Percentiles rank a stretch among this genome's conserved stretches.
Evolutionary conservation across 202 grass and related monocot species (phyloP).

Genomic region (Brachypodium distachyon): DNA sequence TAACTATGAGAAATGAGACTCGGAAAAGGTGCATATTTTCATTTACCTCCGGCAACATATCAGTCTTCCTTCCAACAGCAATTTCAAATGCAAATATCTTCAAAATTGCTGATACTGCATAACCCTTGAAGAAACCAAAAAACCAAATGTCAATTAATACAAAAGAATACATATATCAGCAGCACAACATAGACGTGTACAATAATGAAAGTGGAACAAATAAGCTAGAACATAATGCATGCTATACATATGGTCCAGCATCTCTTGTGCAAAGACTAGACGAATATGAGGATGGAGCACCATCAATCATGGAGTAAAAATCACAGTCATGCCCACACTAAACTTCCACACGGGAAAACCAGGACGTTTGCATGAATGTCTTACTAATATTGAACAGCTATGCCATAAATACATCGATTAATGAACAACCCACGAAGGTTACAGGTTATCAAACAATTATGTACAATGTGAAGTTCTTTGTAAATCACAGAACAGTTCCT

Average conservation of each 20-base stretch:
- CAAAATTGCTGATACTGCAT: conserved; percentile 91
- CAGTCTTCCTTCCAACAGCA: conserved; percentile 69
- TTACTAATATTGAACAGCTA: neutral
- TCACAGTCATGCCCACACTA: neutral
- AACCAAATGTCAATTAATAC: neutral
- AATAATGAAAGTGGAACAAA: neutral
- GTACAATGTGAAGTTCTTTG: neutral
- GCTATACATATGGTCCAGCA: neutral
- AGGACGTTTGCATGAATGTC: neutral
- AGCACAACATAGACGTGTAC: conserved; percentile 1
- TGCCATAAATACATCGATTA: neutral
- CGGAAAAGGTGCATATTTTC: neutral
- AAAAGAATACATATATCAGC: conserved; percentile 1
- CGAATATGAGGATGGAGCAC: neutral
- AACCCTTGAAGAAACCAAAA: conserved; percentile 50
- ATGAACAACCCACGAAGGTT: neutral
- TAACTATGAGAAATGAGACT: neutral
- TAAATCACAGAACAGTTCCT: neutral
- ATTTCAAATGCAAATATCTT: conserved; percentile 94
- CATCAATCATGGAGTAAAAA: neutral
- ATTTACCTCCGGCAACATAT: conserved; percentile 93
- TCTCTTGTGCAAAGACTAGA: neutral
- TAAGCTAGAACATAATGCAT: neutral
- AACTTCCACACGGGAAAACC: neutral
- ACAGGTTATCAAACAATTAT: neutral